Percentiles rank a stretch among this genome's conserved stretches.
Evolutionary conservation across 176 grass and related monocot genomes (phyloP).

Genomic region (Musa acuminata): DNA sequence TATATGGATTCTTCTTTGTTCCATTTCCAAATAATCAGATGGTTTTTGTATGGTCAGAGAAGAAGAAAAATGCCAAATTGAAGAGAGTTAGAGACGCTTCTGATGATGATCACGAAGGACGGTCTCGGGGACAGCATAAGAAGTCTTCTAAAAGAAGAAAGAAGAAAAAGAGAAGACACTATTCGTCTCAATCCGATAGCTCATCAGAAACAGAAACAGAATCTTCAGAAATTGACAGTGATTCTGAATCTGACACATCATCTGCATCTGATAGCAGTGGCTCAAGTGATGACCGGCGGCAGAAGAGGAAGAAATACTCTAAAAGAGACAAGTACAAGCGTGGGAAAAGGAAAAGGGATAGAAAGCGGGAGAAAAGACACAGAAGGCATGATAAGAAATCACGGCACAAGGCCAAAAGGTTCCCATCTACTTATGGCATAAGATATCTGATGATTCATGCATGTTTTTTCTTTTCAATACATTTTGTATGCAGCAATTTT

Average conservation of each 20-base stretch:
- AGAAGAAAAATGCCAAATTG: constrained; percentile 57
- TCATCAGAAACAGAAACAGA: constrained; percentile 67
- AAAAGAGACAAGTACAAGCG: constrained; percentile 67
- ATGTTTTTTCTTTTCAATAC: too few species aligned
- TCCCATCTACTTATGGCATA: neutral
- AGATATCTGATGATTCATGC: neutral
- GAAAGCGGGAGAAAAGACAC: constrained; percentile 57
- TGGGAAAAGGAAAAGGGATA: constrained; percentile 65
- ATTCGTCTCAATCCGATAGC: constrained; percentile 76
- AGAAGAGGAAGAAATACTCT: constrained; percentile 44
- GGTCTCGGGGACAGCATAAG: constrained; percentile 34
- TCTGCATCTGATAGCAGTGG: constrained; percentile 69
- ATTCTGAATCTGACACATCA: constrained; percentile 65
- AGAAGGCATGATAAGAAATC: constrained; percentile 73
- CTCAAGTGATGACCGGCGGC: constrained; percentile 78
- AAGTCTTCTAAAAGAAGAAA: constrained; percentile 75
- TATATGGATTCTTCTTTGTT: neutral
- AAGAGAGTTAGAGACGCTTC: constrained; percentile 44
- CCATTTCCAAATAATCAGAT: neutral
- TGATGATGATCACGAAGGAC: constrained; percentile 25
- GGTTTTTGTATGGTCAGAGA: constrained; percentile 15
- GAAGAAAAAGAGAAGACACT: constrained; percentile 66
- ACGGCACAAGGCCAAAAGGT: constrained; percentile 59
- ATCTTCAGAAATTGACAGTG: constrained; percentile 54
- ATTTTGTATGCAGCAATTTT: neutral